phyloP scores from a whole-genome alignment of 2,329 filamentous ascomycete species.

The Fusarium tjaetaba region DNA sequence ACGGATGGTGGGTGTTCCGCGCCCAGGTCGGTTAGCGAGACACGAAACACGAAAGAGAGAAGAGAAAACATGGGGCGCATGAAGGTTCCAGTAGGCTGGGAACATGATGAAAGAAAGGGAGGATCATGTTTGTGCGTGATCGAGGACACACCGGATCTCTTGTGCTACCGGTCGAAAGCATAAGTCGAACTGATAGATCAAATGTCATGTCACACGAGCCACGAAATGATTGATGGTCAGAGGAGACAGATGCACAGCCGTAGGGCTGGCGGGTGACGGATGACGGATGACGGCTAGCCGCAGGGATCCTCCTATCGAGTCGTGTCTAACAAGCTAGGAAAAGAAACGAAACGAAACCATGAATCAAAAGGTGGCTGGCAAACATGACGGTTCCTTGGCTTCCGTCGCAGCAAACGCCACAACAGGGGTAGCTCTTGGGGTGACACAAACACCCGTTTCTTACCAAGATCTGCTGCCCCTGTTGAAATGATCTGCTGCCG shows the following conservation, averaged over 20 bases:
- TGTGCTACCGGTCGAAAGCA: constrained; percentile 26
- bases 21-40: neutral
- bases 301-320: constrained; percentile 6
- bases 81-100: constrained; percentile 10
- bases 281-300: neutral
- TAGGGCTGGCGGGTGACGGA: constrained; percentile 11
- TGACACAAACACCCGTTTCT: constrained; percentile 18
- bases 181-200: neutral
- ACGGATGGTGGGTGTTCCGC: neutral
- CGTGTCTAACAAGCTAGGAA: neutral
- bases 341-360: neutral
- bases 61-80: constrained; percentile 2
- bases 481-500: constrained; percentile 20
- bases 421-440: constrained; percentile 12
- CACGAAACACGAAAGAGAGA: neutral
- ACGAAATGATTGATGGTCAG: neutral
- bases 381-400: constrained; percentile 8
- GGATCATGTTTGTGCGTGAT: constrained; percentile 38
- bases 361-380: constrained; percentile 7
- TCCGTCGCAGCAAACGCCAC: constrained; percentile 21
- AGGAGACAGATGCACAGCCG: neutral
- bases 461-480: constrained; percentile 24
- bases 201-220: constrained; percentile 17
- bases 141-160: constrained; percentile 37
- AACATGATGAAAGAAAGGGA: constrained; percentile 2